Conservation (phyloP, 2,329 filamentous ascomycete genomes). For the Paramyrothecium sp. region DNA sequence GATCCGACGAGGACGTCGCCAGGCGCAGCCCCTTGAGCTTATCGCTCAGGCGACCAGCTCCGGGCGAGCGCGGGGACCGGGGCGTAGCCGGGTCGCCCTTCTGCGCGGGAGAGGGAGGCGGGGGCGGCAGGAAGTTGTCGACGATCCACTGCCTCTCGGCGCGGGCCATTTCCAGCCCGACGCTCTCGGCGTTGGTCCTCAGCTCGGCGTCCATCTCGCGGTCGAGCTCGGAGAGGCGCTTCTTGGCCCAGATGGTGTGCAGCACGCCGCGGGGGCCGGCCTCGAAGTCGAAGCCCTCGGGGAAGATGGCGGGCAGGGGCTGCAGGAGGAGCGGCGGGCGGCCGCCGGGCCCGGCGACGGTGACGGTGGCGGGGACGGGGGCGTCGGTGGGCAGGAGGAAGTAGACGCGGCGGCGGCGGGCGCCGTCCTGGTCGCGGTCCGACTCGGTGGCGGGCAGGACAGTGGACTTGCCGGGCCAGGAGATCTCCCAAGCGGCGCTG, state of each 20-base stretch:
- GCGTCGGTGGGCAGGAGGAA: conserved; percentile 76
- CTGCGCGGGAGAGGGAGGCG: conserved; percentile 10
- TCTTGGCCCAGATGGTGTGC: conserved; percentile 89
- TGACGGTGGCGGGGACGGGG: conserved; percentile 70
- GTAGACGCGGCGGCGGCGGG: conserved; percentile 64
- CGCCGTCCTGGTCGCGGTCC: conserved; percentile 25
- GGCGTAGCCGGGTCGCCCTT: conserved; percentile 24
- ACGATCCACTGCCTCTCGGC: conserved; percentile 86
- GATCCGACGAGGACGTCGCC: conserved; percentile 67
- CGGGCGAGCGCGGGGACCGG: conserved; percentile 62
- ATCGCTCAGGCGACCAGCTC: conserved; percentile 70
- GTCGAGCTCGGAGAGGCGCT: conserved; percentile 71
- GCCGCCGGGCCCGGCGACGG: conserved; percentile 48
- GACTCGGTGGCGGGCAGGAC: conserved; percentile 60
- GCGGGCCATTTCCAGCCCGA: conserved; percentile 80
- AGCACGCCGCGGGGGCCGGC: conserved; percentile 78
- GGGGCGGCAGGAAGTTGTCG: conserved; percentile 59
- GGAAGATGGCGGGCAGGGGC: conserved; percentile 83
- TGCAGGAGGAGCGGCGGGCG: conserved; percentile 58
- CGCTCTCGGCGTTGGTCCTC: conserved; percentile 72
- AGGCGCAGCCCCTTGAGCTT: conserved; percentile 78
- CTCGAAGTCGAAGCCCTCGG: conserved; percentile 68
- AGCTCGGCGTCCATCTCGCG: conserved; percentile 75
- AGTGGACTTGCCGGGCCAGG: conserved; percentile 78
- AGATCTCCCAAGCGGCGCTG: conserved; percentile 65